Conservation (phyloP, 345 rosid species). For the Euclidium syriacum region DNA sequence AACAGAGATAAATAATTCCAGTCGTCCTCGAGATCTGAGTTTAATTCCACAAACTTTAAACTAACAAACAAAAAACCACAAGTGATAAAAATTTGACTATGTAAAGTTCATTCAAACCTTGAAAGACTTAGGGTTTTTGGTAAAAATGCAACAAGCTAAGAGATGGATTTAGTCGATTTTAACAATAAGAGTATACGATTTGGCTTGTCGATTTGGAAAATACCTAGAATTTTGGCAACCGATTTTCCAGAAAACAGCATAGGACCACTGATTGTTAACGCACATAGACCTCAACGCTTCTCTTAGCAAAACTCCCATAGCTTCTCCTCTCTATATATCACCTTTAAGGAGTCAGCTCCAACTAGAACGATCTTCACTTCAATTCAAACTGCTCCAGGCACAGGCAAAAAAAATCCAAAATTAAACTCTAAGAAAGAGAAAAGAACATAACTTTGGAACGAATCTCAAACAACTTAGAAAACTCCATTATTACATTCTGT, state of each 20-base stretch:
- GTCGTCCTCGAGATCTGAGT: slow-evolving; percentile 34
- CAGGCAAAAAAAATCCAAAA: background rate
- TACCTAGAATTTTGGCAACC: slow-evolving; percentile 83
- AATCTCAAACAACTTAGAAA: background rate
- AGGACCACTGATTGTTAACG: slow-evolving; percentile 67
- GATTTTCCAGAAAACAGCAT: slow-evolving; percentile 95
- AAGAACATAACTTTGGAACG: background rate
- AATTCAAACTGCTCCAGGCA: slow-evolving; percentile 11
- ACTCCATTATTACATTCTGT: slow-evolving; percentile 27
- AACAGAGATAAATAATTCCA: slow-evolving; percentile 12
- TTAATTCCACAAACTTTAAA: background rate
- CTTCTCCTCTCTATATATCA: background rate
- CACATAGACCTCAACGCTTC: slow-evolving; percentile 81
- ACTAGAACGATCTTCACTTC: slow-evolving; percentile 17
- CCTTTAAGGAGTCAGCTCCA: background rate
- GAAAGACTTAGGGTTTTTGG: background rate
- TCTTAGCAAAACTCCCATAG: slow-evolving; percentile 69
- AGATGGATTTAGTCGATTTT: too few species aligned
- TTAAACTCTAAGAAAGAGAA: background rate
- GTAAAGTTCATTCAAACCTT: background rate
- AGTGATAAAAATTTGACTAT: background rate
- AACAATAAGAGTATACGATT: too few species aligned
- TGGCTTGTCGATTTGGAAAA: too few species aligned
- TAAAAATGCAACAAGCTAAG: too few species aligned
- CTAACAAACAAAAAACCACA: background rate